Conservation (phyloP, 495 filamentous ascomycete genomes). For the Hypoxylon subgilvum region DNA sequence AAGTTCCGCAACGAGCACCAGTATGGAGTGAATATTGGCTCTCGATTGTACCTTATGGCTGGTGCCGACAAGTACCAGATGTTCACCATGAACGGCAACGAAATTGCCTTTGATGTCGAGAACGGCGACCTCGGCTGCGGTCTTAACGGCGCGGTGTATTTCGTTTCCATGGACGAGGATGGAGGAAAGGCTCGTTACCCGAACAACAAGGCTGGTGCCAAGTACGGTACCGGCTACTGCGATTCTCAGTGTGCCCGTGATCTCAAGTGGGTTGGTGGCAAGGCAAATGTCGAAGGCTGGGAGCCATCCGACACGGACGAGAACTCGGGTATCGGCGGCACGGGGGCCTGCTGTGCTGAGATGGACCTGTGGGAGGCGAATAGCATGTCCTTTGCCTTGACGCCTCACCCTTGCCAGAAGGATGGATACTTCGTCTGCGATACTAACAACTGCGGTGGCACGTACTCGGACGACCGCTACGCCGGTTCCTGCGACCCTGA, state of each 20-base stretch:
- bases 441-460: slow-evolving; percentile 55
- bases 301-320: slow-evolving; percentile 57
- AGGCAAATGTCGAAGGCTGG: slow-evolving; percentile 67
- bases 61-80: slow-evolving; percentile 57
- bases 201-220: slow-evolving; percentile 62
- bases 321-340: slow-evolving; percentile 61
- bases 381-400: slow-evolving; percentile 63
- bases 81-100: slow-evolving; percentile 60
- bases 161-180: slow-evolving; percentile 61
- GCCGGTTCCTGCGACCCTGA: slow-evolving; percentile 61
- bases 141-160: slow-evolving; percentile 63
- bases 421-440: slow-evolving; percentile 52
- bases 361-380: slow-evolving; percentile 79
- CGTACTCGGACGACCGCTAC: slow-evolving; percentile 52
- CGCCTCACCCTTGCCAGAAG: slow-evolving; percentile 68
- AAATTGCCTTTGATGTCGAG: slow-evolving; percentile 66
- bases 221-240: slow-evolving; percentile 66
- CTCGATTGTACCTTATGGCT: slow-evolving; percentile 62
- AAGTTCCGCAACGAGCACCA: slow-evolving; percentile 59
- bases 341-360: slow-evolving; percentile 73
- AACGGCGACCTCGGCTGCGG: slow-evolving; percentile 59
- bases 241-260: slow-evolving; percentile 63
- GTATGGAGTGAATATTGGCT: slow-evolving; percentile 53
- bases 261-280: slow-evolving; percentile 57
- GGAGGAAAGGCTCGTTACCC: slow-evolving; percentile 57